These are phyloP conservation scores for Fusarium metavorans DNA, from an alignment of 2,329 filamentous ascomycete genomes.

Conservation along the genomic window DNA sequence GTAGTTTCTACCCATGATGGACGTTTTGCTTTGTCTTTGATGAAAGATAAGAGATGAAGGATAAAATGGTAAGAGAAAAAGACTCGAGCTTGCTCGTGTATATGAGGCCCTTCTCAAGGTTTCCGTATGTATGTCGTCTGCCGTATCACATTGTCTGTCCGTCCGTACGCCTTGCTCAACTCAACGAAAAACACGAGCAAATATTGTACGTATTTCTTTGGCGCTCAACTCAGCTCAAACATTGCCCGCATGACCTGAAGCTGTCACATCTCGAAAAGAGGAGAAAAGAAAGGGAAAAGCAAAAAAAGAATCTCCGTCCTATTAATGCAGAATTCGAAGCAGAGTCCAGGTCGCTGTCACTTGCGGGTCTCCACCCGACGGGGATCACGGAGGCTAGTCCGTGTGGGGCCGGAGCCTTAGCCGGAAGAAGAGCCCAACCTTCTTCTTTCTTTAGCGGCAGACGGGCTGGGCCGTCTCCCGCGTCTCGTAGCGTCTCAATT, in stretches of 20 bases:
- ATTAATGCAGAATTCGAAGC: not conserved
- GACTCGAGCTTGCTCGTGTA: conserved; percentile 12
- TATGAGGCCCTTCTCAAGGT: conserved; percentile 8
- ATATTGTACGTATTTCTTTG: conserved; percentile 15
- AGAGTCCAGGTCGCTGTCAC: conserved; percentile 1
- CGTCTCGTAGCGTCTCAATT: conserved; percentile 22
- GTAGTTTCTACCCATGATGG: conserved; percentile 50
- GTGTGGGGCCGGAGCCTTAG: conserved; percentile 13
- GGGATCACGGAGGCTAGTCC: conserved; percentile 23
- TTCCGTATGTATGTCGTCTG: conserved; percentile 6
- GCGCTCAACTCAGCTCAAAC: conserved; percentile 17
- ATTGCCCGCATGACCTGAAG: conserved; percentile 21
- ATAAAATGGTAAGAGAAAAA: not conserved
- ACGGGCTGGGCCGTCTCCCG: conserved; percentile 28
- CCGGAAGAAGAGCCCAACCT: conserved; percentile 11
- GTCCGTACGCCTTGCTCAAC: conserved; percentile 9
- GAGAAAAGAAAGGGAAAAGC: conserved; percentile 18
- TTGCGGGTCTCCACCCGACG: conserved; percentile 28
- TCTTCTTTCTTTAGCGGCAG: conserved; percentile 1
- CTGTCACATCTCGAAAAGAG: conserved; percentile 27
- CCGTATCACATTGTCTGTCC: conserved; percentile 16
- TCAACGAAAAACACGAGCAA: conserved; percentile 7
- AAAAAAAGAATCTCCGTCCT: conserved; percentile 18
- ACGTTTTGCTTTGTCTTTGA: conserved; percentile 1
- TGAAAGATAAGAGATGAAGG: not conserved